phyloP scores from a whole-genome alignment of 352 stramenopile species.

The Globisporangium nodosum region DNA sequence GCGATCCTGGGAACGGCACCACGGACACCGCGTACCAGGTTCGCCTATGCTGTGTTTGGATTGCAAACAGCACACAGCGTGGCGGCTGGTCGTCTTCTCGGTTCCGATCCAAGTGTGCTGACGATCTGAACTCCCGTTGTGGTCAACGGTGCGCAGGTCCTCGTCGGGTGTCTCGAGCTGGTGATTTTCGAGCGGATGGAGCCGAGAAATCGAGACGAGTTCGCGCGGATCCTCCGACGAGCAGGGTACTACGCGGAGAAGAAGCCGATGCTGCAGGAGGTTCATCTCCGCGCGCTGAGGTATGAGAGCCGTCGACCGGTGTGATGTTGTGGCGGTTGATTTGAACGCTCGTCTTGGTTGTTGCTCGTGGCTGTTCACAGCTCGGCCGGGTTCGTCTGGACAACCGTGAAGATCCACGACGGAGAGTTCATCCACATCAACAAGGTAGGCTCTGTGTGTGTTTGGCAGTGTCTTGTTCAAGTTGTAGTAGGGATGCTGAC shows the following conservation, averaged over 20 bases:
- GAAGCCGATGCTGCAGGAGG: conserved; percentile 74
- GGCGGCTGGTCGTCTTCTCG: not conserved
- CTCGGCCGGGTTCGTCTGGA: conserved; percentile 65
- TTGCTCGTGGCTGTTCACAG: conserved; percentile 12
- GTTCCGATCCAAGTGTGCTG: not conserved
- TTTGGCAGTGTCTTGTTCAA: not conserved
- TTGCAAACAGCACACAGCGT: not conserved
- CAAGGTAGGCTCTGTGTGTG: conserved; percentile 28
- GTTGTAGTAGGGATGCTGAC: not conserved
- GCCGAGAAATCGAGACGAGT: conserved; percentile 47
- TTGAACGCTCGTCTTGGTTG: not conserved
- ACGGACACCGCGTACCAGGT: conserved; percentile 77
- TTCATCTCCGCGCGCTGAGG: conserved; percentile 61
- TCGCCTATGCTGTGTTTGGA: not conserved
- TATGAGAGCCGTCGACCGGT: conserved; percentile 3
- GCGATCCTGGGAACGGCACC: conserved; percentile 70
- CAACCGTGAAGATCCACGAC: conserved; percentile 64
- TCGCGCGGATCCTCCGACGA: conserved; percentile 52
- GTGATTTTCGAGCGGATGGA: conserved; percentile 84
- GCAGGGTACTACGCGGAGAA: conserved; percentile 54
- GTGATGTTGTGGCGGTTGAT: not conserved
- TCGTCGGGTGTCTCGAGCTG: conserved; percentile 70
- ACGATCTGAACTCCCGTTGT: not conserved
- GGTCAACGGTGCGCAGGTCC: conserved; percentile 24
- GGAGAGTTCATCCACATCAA: conserved; percentile 85